Conservation (phyloP, 495 filamentous ascomycete species). For the Penicillium atrosanguineum region DNA sequence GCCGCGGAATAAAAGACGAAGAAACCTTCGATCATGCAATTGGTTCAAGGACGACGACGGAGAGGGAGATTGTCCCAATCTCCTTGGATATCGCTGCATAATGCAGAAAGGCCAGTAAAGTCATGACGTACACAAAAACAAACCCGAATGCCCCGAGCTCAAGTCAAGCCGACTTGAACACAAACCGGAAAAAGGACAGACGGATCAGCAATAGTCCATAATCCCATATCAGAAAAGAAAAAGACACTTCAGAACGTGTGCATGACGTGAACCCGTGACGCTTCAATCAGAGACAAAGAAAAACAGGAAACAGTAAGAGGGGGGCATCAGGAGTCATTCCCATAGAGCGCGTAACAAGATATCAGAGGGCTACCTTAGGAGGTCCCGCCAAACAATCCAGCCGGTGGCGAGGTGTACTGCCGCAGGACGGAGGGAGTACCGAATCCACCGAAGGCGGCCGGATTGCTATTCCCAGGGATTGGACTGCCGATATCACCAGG, state of each 20-base stretch:
- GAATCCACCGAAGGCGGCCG: slow-evolving; percentile 41
- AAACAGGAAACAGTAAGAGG: not conserved
- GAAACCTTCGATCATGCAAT: slow-evolving; percentile 39
- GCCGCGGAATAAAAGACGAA: slow-evolving; percentile 12
- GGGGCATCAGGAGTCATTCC: slow-evolving; percentile 19
- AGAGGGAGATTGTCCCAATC: slow-evolving; percentile 28
- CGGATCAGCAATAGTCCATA: slow-evolving; percentile 9
- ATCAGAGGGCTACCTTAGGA: slow-evolving; percentile 10
- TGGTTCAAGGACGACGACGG: slow-evolving; percentile 30
- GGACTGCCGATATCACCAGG: slow-evolving; percentile 54
- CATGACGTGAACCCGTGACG: slow-evolving; percentile 32
- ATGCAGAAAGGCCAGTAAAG: slow-evolving; percentile 27
- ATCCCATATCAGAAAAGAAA: slow-evolving; percentile 19
- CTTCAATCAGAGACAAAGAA: slow-evolving; percentile 24
- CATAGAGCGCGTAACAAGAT: slow-evolving; percentile 9
- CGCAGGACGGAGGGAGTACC: slow-evolving; percentile 36
- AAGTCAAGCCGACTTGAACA: slow-evolving; percentile 16
- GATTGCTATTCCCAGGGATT: slow-evolving; percentile 40
- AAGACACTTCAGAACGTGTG: slow-evolving; percentile 16
- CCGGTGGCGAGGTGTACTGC: slow-evolving; percentile 39
- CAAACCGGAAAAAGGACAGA: slow-evolving; percentile 12
- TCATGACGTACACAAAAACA: slow-evolving; percentile 28
- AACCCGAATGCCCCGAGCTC: slow-evolving; percentile 21
- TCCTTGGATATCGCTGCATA: slow-evolving; percentile 42
- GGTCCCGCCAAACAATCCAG: slow-evolving; percentile 34